phyloP scores from a whole-genome alignment of 176 grass and related monocot genomes.

The Themeda triandra region DNA sequence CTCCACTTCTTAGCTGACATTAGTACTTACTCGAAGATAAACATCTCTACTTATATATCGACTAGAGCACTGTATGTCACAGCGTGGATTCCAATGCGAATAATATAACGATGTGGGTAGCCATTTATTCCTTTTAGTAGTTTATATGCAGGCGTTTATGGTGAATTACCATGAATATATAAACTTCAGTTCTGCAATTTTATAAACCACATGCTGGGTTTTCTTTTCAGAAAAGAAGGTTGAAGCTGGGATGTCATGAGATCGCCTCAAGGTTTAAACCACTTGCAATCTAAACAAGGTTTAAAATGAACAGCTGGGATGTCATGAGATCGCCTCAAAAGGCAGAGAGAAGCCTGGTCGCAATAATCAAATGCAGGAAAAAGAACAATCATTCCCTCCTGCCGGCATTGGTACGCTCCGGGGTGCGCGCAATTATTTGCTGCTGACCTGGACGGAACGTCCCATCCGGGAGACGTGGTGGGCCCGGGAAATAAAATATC shows the following conservation, averaged over 20 bases:
- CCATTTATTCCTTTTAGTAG: too few relatives aligned
- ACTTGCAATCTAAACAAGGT: too few relatives aligned
- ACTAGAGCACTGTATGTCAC: too few relatives aligned
- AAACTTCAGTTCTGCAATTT: too few relatives aligned
- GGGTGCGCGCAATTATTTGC: not conserved
- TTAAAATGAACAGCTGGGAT: not conserved
- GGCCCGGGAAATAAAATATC: not conserved
- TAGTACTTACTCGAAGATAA: too few relatives aligned
- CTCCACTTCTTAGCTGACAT: not conserved
- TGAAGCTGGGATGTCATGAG: not conserved
- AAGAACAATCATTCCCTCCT: conserved; percentile 18
- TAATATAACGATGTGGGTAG: too few relatives aligned
- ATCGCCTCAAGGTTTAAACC: not conserved
- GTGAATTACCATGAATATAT: too few relatives aligned
- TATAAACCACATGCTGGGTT: not conserved
- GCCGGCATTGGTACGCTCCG: not conserved
- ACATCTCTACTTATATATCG: too few relatives aligned
- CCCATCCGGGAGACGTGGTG: conserved; percentile 16
- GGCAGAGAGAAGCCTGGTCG: not conserved
- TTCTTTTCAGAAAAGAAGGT: not conserved
- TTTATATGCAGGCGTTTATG: too few relatives aligned
- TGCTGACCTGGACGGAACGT: conserved; percentile 26
- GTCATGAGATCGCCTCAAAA: not conserved
- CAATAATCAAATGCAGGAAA: not conserved
- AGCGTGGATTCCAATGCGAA: too few relatives aligned